Percentiles rank a stretch among this genome's conserved stretches.
Evolutionary conservation across 2,329 filamentous ascomycete species (phyloP).

Genomic region (Sarocladium strictum): DNA sequence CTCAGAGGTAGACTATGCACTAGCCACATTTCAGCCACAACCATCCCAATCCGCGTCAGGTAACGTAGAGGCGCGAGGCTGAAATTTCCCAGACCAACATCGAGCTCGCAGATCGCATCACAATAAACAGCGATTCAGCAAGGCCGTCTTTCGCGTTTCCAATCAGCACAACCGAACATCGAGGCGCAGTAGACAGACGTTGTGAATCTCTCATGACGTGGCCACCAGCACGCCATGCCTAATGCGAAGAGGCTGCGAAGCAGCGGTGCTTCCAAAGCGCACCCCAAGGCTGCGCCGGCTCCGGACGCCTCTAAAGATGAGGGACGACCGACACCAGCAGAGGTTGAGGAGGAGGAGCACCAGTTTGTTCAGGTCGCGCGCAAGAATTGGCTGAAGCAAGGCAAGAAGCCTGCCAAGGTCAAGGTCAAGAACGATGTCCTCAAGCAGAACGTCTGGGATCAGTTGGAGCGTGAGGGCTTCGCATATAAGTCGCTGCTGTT

Average conservation of each 20-base stretch:
- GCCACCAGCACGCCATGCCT: conserved; percentile 37
- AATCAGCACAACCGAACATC: background rate
- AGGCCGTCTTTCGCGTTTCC: background rate
- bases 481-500: conserved; percentile 69
- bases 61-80: conserved; percentile 22
- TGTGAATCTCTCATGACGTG: background rate
- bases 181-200: background rate
- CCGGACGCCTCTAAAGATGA: conserved; percentile 30
- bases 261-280: conserved; percentile 37
- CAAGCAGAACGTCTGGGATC: conserved; percentile 84
- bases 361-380: conserved; percentile 72
- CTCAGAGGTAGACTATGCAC: no score
- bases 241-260: conserved; percentile 54
- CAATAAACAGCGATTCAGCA: conserved; percentile 3
- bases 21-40: conserved; percentile 5
- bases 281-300: conserved; percentile 27
- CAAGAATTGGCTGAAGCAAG: conserved; percentile 73
- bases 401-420: conserved; percentile 54
- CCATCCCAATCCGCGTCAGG: background rate
- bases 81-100: conserved; percentile 22
- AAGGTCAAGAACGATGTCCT: conserved; percentile 80
- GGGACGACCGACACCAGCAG: conserved; percentile 49
- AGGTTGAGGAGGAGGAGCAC: conserved; percentile 66
- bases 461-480: conserved; percentile 76
- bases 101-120: background rate